A percentile compares a stretch with the other conserved stretches of the same genome.
Evolutionary conservation across 768 basidiomycete species (phyloP).

Genomic region (Lyophyllum shimeji): DNA sequence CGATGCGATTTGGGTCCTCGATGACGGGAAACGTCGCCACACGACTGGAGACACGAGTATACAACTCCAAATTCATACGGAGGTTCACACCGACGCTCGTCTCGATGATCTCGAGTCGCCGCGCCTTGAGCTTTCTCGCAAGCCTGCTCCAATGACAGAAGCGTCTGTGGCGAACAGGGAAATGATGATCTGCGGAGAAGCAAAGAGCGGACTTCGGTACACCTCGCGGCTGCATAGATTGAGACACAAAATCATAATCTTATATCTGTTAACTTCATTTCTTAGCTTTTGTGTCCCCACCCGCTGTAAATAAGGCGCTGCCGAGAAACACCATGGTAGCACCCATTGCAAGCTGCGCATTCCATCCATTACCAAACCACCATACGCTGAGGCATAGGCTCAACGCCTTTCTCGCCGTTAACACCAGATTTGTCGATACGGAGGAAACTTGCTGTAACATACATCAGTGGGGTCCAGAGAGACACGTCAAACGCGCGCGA

Average conservation of each 20-base stretch:
- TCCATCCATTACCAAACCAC: slow-evolving; percentile 81
- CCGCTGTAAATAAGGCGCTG: slow-evolving; percentile 57
- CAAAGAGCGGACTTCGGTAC: too few relatives aligned
- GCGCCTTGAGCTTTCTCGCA: too few relatives aligned
- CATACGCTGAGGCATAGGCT: slow-evolving; percentile 81
- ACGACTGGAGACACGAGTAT: too few relatives aligned
- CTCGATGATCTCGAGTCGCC: too few relatives aligned
- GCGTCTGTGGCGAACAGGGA: too few relatives aligned
- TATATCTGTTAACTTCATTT: slow-evolving; percentile 1
- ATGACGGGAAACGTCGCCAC: too few relatives aligned
- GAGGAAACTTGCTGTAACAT: slow-evolving; percentile 63
- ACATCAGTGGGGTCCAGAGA: neutral
- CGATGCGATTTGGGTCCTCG: too few relatives aligned
- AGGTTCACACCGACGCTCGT: too few relatives aligned
- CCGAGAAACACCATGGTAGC: slow-evolving; percentile 75
- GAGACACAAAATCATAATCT: too few relatives aligned
- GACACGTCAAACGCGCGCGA: slow-evolving; percentile 12
- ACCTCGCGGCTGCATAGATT: neutral
- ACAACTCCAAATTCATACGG: too few relatives aligned
- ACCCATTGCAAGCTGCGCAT: slow-evolving; percentile 59
- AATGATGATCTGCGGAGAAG: too few relatives aligned
- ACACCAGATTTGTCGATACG: slow-evolving; percentile 77
- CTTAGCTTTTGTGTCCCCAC: slow-evolving; percentile 21
- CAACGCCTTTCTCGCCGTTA: slow-evolving; percentile 79
- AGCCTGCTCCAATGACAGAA: too few relatives aligned